These are phyloP conservation scores for Crepidotus variabilis DNA, from an alignment of 768 basidiomycete species.

Conservation along the genomic window DNA sequence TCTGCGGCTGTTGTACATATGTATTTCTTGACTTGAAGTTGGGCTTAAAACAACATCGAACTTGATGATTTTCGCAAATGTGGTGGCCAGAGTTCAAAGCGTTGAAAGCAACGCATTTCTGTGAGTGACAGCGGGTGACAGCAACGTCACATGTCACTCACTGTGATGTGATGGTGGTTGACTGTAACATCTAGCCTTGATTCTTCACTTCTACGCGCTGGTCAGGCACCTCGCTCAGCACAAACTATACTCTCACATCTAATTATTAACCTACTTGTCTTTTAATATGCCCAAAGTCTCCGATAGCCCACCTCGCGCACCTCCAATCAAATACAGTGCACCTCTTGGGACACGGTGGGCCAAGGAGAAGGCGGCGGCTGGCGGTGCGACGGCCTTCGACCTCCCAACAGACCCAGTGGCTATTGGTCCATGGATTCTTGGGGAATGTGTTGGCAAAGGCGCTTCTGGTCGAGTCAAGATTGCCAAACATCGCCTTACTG, in stretches of 20 bases:
- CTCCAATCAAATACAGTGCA: slow-evolving; percentile 67
- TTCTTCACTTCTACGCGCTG: slow-evolving; percentile 33
- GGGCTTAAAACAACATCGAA: too few relatives aligned
- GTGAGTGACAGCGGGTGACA: too few relatives aligned
- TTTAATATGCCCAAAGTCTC: slow-evolving; percentile 35
- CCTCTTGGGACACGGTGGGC: slow-evolving; percentile 82
- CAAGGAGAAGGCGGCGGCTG: slow-evolving; percentile 83
- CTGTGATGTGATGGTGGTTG: neutral
- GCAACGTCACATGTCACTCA: too few relatives aligned
- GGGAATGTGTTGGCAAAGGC: slow-evolving; percentile 92
- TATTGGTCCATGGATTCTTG: slow-evolving; percentile 91
- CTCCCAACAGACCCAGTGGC: slow-evolving; percentile 79
- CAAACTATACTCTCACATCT: slow-evolving; percentile 28
- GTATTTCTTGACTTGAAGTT: too few relatives aligned
- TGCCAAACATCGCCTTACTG: slow-evolving; percentile 79
- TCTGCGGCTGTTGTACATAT: too few relatives aligned
- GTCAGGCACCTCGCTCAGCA: slow-evolving; percentile 35
- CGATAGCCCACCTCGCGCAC: slow-evolving; percentile 63
- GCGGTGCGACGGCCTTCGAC: slow-evolving; percentile 68
- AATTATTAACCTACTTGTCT: slow-evolving; percentile 20
- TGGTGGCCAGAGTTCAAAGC: too few relatives aligned
- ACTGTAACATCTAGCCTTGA: neutral
- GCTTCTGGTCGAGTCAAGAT: slow-evolving; percentile 94
- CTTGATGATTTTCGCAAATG: too few relatives aligned
- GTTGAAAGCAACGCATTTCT: too few relatives aligned